A percentile compares a stretch with the other conserved stretches of the same genome.
These are phyloP conservation scores for Pontederia paniculata DNA, from an alignment of 176 grass and related monocot species.

Conservation along the genomic window DNA sequence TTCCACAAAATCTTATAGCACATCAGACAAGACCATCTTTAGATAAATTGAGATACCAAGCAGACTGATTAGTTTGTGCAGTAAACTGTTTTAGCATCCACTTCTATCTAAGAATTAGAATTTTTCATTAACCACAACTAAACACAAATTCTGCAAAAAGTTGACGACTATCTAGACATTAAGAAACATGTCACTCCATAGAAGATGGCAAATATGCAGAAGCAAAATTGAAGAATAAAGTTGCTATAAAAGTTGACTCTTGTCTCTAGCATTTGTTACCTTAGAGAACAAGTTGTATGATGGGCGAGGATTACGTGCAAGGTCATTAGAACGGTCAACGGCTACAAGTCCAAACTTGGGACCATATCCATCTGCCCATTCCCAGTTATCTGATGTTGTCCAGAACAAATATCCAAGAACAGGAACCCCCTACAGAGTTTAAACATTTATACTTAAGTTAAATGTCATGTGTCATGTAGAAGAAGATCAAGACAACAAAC, in stretches of 20 bases:
- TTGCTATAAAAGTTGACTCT: not conserved
- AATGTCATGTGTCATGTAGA: too few species aligned
- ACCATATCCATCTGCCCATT: constrained; percentile 98
- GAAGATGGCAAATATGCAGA: constrained; percentile 1
- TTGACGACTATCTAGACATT: not conserved
- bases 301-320: constrained; percentile 70
- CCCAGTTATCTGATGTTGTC: constrained; percentile 98
- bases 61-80: too few species aligned
- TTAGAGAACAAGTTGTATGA: constrained; percentile 83
- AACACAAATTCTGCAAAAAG: not conserved
- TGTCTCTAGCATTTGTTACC: constrained; percentile 24
- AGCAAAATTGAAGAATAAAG: too few species aligned
- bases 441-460: not conserved
- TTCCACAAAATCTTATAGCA: too few species aligned
- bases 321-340: constrained; percentile 70
- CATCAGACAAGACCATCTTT: too few species aligned
- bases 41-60: too few species aligned
- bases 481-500: too few species aligned
- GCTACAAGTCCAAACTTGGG: constrained; percentile 87
- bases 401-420: constrained; percentile 95
- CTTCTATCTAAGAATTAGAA: too few species aligned
- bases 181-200: not conserved
- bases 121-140: not conserved
- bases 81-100: too few species aligned
- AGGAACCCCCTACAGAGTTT: constrained; percentile 56